Evolutionary conservation across 495 filamentous ascomycete species (phyloP).

Genomic region (Tuber indicum): DNA sequence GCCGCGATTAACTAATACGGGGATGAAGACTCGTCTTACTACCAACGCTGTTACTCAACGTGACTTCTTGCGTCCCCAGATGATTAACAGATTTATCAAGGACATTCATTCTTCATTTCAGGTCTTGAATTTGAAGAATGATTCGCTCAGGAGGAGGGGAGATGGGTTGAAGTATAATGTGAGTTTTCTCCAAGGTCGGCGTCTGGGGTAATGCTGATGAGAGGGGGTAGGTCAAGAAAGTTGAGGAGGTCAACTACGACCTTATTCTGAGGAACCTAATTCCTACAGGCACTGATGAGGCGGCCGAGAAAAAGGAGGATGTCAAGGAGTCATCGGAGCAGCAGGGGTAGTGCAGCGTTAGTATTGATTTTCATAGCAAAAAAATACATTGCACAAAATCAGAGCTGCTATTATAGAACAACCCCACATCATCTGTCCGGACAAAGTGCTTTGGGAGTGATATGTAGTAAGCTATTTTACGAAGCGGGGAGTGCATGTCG

Average conservation of each 20-base stretch:
- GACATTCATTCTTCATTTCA: slow-evolving; percentile 94
- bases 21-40: slow-evolving; percentile 64
- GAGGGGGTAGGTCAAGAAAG: slow-evolving; percentile 67
- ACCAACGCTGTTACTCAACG: slow-evolving; percentile 93
- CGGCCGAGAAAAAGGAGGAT: slow-evolving; percentile 2
- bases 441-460: background rate
- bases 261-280: slow-evolving; percentile 78
- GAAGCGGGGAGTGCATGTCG: background rate
- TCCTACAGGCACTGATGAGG: slow-evolving; percentile 41
- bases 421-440: background rate
- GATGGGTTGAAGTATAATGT: slow-evolving; percentile 95
- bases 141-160: slow-evolving; percentile 73
- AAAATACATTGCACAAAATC: background rate
- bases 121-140: slow-evolving; percentile 94
- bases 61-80: slow-evolving; percentile 72
- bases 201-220: background rate
- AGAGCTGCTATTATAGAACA: background rate
- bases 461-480: background rate
- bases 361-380: background rate
- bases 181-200: slow-evolving; percentile 36
- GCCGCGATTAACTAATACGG: slow-evolving; percentile 4
- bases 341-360: background rate
- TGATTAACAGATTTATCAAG: slow-evolving; percentile 88
- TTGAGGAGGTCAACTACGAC: slow-evolving; percentile 97
- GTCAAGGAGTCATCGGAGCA: background rate